phyloP scores from a whole-genome alignment of 768 basidiomycete species.

The Amyloporia xantha region DNA sequence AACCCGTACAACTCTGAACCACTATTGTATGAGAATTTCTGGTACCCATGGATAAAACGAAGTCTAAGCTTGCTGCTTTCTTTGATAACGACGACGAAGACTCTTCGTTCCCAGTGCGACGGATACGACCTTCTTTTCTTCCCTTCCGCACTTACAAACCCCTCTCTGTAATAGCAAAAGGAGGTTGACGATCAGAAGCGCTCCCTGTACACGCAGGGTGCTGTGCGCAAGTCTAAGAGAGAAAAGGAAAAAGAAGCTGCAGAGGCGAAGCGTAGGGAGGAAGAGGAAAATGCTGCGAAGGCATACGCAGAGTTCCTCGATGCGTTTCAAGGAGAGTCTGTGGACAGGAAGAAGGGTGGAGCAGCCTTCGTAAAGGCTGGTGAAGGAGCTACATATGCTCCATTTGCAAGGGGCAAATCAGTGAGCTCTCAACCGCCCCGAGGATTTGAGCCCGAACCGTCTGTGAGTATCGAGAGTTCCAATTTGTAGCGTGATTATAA shows the following conservation, averaged over 20 bases:
- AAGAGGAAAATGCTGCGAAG: constrained; percentile 71
- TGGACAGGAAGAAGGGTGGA: constrained; percentile 39
- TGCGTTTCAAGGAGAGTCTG: constrained; percentile 72
- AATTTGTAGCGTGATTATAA: background rate
- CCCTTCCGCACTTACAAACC: constrained; percentile 55
- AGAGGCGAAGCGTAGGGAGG: constrained; percentile 81
- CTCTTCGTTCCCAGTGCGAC: constrained; percentile 86
- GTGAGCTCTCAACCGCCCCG: constrained; percentile 25
- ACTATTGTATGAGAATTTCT: too few relatives aligned
- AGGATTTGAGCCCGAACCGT: constrained; percentile 27
- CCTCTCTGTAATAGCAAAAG: constrained; percentile 64
- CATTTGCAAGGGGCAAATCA: constrained; percentile 22
- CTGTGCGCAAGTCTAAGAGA: constrained; percentile 78
- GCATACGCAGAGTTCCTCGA: constrained; percentile 83
- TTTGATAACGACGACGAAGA: constrained; percentile 85
- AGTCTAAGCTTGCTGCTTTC: constrained; percentile 65
- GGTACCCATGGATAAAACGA: constrained; percentile 70
- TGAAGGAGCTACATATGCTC: constrained; percentile 39
- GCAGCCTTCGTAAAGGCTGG: constrained; percentile 58
- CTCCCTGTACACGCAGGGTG: constrained; percentile 82
- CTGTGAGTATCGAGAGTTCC: constrained; percentile 15
- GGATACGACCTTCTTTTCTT: constrained; percentile 60
- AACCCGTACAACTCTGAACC: too few relatives aligned
- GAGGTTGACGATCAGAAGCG: constrained; percentile 80
- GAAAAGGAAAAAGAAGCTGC: constrained; percentile 93